Conservation (phyloP, 2,329 filamentous ascomycete genomes). For the Periconia digitata region DNA sequence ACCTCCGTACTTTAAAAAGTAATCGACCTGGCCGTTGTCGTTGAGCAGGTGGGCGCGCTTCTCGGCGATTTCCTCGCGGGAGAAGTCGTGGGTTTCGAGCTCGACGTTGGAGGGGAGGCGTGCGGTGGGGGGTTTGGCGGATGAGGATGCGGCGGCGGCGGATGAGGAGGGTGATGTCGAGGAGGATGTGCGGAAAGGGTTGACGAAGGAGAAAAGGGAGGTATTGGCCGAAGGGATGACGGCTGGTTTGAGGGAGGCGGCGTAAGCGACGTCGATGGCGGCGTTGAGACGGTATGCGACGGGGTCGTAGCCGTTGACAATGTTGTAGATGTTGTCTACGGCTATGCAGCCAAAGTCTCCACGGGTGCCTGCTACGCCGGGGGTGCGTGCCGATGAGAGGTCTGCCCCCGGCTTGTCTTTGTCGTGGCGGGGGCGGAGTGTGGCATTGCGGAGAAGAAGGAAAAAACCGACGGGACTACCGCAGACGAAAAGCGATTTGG, state of each 20-base stretch:
- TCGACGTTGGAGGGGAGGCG: constrained; percentile 65
- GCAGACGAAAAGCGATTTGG: constrained; percentile 82
- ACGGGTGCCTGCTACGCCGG: constrained; percentile 70
- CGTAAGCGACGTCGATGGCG: constrained; percentile 79
- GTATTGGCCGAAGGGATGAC: constrained; percentile 74
- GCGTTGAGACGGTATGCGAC: constrained; percentile 93
- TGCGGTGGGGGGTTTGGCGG: constrained; percentile 29
- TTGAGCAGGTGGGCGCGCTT: constrained; percentile 85
- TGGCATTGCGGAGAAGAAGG: constrained; percentile 74
- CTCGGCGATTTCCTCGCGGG: constrained; percentile 87
- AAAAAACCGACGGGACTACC: constrained; percentile 95
- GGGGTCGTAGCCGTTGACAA: constrained; percentile 75
- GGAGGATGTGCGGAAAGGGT: constrained; percentile 40
- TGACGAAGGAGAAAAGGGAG: constrained; percentile 44
- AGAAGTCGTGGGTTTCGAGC: constrained; percentile 93
- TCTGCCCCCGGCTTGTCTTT: constrained; percentile 75
- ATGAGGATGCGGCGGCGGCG: constrained; percentile 27
- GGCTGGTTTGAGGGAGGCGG: constrained; percentile 73
- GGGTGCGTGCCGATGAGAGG: constrained; percentile 43
- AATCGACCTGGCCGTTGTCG: constrained; percentile 96
- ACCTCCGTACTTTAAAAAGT: constrained; percentile 77
- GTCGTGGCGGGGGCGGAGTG: constrained; percentile 74
- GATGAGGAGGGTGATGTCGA: constrained; percentile 16
- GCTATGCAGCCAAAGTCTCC: constrained; percentile 87
- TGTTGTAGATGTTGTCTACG: constrained; percentile 95